Conservation (phyloP, 768 basidiomycete species). For the Sistotremastrum suecicum region DNA sequence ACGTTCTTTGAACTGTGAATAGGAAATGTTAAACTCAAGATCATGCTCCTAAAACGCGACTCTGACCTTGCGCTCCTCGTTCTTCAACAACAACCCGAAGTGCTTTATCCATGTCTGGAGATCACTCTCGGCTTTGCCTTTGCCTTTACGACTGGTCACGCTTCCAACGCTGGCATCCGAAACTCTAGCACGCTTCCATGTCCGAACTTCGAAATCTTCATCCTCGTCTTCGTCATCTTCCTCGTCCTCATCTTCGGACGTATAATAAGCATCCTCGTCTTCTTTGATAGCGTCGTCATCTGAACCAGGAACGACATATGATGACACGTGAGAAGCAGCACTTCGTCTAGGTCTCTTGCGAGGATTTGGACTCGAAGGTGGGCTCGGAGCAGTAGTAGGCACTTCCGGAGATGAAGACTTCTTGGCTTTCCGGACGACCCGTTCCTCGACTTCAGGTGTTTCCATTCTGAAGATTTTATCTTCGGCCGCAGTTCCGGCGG, state of each 20-base stretch:
- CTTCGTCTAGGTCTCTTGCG: conserved; percentile 49
- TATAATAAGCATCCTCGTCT: not conserved
- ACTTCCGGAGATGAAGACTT: conserved; percentile 1
- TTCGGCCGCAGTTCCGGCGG: not conserved
- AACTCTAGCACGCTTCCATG: conserved; percentile 18
- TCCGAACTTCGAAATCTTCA: conserved; percentile 9
- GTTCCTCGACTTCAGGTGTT: not conserved
- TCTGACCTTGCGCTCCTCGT: conserved; percentile 55
- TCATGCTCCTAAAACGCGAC: too few species aligned
- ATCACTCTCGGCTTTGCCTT: conserved; percentile 26
- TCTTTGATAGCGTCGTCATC: conserved; percentile 46
- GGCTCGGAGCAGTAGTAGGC: too few species aligned
- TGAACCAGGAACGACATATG: conserved; percentile 55
- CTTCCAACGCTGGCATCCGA: not conserved
- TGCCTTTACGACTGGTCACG: conserved; percentile 11
- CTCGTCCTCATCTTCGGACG: conserved; percentile 10
- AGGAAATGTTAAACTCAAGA: too few species aligned
- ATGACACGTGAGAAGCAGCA: conserved; percentile 35
- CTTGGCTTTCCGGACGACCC: not conserved
- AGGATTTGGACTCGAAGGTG: conserved; percentile 14
- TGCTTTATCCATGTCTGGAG: conserved; percentile 59
- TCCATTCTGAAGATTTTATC: not conserved
- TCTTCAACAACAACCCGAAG: conserved; percentile 40
- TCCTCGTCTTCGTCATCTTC: conserved; percentile 21
- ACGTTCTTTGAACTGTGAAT: too few species aligned